These are phyloP conservation scores for Citrus reticulata DNA, from an alignment of 345 rosid genomes.

Conservation along the genomic window DNA sequence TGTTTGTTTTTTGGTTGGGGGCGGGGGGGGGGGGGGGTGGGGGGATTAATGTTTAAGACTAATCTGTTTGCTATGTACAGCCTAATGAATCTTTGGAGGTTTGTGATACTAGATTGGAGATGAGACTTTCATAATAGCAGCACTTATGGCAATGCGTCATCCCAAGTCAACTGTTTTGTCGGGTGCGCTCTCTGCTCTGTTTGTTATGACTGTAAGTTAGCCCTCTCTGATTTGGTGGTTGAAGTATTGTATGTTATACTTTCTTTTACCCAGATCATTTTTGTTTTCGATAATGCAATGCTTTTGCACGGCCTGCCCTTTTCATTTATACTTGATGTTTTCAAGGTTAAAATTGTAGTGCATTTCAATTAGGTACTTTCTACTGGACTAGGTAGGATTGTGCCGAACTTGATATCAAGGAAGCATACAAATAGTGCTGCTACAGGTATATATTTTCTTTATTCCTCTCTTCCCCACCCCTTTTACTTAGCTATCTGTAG, in stretches of 20 bases:
- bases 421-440: slow-evolving; percentile 99
- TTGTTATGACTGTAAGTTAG: slow-evolving; percentile 93
- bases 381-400: slow-evolving; percentile 98
- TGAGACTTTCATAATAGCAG: slow-evolving; percentile 98
- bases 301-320: background rate
- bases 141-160: slow-evolving; percentile 99
- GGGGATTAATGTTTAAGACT: background rate
- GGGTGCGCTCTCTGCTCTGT: slow-evolving; percentile 87
- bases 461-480: background rate
- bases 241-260: background rate
- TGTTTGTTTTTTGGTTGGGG: background rate
- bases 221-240: background rate
- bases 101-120: slow-evolving; percentile 72
- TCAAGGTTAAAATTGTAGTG: slow-evolving; percentile 18
- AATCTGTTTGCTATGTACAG: background rate
- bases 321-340: slow-evolving; percentile 10
- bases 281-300: slow-evolving; percentile 1
- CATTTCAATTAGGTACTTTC: slow-evolving; percentile 72
- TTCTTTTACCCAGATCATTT: background rate
- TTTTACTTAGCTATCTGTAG: background rate
- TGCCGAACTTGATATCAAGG: slow-evolving; percentile 97
- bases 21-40: background rate
- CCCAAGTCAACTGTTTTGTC: slow-evolving; percentile 90
- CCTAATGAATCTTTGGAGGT: slow-evolving; percentile 2
- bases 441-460: slow-evolving; percentile 49